Conservation (phyloP, 2,329 filamentous ascomycete genomes). For the Colletotrichum salicis region DNA sequence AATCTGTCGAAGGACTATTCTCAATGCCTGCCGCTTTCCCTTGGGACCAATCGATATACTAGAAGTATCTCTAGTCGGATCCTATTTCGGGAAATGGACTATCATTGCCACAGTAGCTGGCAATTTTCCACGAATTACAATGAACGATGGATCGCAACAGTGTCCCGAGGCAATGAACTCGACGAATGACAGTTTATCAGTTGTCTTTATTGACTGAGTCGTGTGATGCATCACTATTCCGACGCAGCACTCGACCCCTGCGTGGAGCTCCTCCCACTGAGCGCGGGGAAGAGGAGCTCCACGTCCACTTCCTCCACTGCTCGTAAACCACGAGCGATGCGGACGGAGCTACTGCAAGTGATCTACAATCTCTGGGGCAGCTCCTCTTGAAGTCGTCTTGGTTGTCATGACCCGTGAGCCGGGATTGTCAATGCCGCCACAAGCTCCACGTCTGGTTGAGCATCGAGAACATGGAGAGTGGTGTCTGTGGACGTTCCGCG, state of each 20-base stretch:
- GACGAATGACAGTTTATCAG: too few species aligned
- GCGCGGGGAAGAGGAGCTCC: too few species aligned
- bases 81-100: too few species aligned
- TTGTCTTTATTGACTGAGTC: background rate
- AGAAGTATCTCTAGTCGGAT: background rate
- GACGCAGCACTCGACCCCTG: background rate
- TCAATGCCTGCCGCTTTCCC: slow-evolving; percentile 5
- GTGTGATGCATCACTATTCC: background rate
- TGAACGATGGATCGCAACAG: too few species aligned
- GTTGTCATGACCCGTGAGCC: background rate
- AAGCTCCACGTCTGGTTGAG: slow-evolving; percentile 3
- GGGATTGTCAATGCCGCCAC: slow-evolving; percentile 5
- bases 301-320: slow-evolving; percentile 18
- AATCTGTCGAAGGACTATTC: slow-evolving; percentile 6
- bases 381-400: background rate
- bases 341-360: background rate
- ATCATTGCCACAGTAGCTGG: too few species aligned
- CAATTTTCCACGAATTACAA: too few species aligned
- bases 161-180: too few species aligned
- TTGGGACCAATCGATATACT: slow-evolving; percentile 11
- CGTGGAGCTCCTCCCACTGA: slow-evolving; percentile 25
- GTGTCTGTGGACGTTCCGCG: slow-evolving; percentile 17
- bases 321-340: background rate
- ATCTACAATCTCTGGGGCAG: background rate
- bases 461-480: background rate